Evolutionary conservation across 495 filamentous ascomycete genomes (phyloP), one percentile per base, ranked within the genome.

Genomic region (Neurospora sp.): DNA sequence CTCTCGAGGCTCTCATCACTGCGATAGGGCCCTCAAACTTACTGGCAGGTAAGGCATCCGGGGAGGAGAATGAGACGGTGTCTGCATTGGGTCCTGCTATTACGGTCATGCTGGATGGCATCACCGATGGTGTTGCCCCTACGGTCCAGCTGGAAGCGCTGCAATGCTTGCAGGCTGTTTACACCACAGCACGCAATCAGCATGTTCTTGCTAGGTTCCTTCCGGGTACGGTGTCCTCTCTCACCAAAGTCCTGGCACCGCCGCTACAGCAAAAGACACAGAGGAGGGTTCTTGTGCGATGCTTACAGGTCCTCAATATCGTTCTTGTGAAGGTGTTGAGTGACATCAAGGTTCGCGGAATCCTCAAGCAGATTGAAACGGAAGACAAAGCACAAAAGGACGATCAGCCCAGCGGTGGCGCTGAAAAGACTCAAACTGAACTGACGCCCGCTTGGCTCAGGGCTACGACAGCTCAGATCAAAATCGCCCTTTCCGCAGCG

Each of bases 11-110:
- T 38, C 74, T 89, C 14, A 78, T 88, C 69, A 75, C 73, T 70
- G 82, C 82, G 66, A 74, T 80, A 18, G 84, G 81, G 0, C 70
- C 81, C 8, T 78, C 84, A 5, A 77, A 80, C 3, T 79, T 91
- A 40, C 38, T 38, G 39, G 38, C 49, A 23, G 40, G 39, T 37
- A 20, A 72, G 14, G 20, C 71, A 11, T 44, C 78, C 5, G 18
- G 49, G 0, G 23, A 42, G 0, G 84, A 89, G 11, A 82, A 88
- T 38, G 79, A 86, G 71, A 89, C 90, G 44, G 85, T 97, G n/a
- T 94, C 94, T 2, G 84, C 93, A n/a, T 83, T 98, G 23, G 94
- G 94, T 20, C 93, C 97, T 76, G 87, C 90, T 31, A 85, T 98
- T n/a, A 92, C 93, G 27, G 86, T 94, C 8, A 82, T 97, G 49